A percentile compares a stretch with the other conserved stretches of the same genome.
Conservation (phyloP, 2,329 filamentous ascomycete genomes). For the Tolypocladium cylindrosporum region DNA sequence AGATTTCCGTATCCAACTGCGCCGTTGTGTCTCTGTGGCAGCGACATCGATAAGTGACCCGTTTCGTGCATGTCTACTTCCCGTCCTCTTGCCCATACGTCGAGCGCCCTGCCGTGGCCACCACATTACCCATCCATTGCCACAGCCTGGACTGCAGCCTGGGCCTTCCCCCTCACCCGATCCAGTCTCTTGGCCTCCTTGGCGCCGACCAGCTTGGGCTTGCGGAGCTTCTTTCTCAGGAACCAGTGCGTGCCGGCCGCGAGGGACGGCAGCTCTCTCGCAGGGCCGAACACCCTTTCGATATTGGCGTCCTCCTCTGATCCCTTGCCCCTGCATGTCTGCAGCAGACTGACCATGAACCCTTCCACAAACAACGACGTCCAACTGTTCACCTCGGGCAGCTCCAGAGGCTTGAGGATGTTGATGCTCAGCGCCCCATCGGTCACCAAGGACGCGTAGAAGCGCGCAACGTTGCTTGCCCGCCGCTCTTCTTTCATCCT, state of each 20-base stretch:
- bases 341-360: slow-evolving; percentile 65
- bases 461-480: slow-evolving; percentile 41
- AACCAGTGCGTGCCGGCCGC: slow-evolving; percentile 71
- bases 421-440: slow-evolving; percentile 34
- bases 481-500: slow-evolving; percentile 37
- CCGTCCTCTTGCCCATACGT: no score
- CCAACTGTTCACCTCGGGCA: slow-evolving; percentile 66
- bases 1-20: neutral
- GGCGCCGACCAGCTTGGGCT: slow-evolving; percentile 44
- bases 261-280: slow-evolving; percentile 55
- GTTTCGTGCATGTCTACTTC: neutral
- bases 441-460: slow-evolving; percentile 42
- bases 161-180: slow-evolving; percentile 21
- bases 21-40: neutral
- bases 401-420: slow-evolving; percentile 61
- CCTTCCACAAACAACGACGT: slow-evolving; percentile 73
- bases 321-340: slow-evolving; percentile 43
- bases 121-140: neutral
- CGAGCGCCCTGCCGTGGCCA: neutral
- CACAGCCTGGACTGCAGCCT: slow-evolving; percentile 15
- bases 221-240: slow-evolving; percentile 62
- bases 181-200: slow-evolving; percentile 37
- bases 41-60: neutral
- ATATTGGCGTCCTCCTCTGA: slow-evolving; percentile 47
- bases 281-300: slow-evolving; percentile 55